Evolutionary conservation across 495 filamentous ascomycete species (phyloP), one percentile per base, ranked within the genome.

Genomic region (Penicillium silybi): DNA sequence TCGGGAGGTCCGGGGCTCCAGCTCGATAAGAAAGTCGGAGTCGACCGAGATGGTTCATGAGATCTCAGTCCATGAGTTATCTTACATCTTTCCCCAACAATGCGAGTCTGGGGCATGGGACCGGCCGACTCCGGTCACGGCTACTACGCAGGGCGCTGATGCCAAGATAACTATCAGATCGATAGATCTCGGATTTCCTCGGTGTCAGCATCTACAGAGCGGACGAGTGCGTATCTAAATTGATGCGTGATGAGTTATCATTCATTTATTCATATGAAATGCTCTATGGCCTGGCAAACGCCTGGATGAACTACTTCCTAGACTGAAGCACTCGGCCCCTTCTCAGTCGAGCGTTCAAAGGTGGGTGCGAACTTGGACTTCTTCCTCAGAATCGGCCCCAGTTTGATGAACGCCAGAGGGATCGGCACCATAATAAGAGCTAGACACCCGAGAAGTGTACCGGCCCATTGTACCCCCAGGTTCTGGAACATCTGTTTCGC

Each of bases 391-490:
- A 45, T 43, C 16, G 65, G 64, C 1, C 72, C 72, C 26, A 50
- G 65, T 18, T 69, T 57, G 5, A 71, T 65, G 23, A 76, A 76
- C 8, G 38, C 57, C 25, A 76, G 40, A 2, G 90, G 88, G 47
- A 95, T 89, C 0, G 89, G 89, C 15, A 90, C 79, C 54, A 95
- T 78, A 6, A 78, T 64, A 8, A 77, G 71, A 3, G 85, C 85
- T 20, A 96, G 73, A 57, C 81, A 87, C 2, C 90, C 90, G 16
- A 95, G 76, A 18, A 95, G 69, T 0, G 88, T 91, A 25, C 83
- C 77, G 1, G 89, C 87, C 83, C 86, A 92, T 54, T 92, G 71
- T 32, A 95, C 85, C 27, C 86, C 85, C 54, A 95, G 69, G 29
- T 82, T 86, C 5, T 80, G 65, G 63, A 90, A 93, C 87, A 93